Evolutionary conservation across 2,329 filamentous ascomycete species (phyloP).

Genomic region (Phialophora macrospora): DNA sequence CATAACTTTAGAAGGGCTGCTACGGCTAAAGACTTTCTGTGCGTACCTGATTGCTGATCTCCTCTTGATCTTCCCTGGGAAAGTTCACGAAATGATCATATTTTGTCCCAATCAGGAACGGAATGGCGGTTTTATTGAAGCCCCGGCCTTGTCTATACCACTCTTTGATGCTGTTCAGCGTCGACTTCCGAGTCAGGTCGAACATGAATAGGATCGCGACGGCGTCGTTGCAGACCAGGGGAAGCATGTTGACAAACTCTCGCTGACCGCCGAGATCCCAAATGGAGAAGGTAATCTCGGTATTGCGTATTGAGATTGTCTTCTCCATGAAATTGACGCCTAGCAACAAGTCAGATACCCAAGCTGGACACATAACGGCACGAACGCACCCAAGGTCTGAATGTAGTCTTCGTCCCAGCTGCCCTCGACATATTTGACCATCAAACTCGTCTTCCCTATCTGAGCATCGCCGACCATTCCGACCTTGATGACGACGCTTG

Average conservation of each 20-base stretch:
- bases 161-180: slow-evolving; percentile 98
- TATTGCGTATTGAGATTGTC: slow-evolving; percentile 98
- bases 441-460: slow-evolving; percentile 97
- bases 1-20: neutral
- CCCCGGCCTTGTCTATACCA: slow-evolving; percentile 98
- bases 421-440: slow-evolving; percentile 99
- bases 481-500: slow-evolving; percentile 94
- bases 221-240: slow-evolving; percentile 98
- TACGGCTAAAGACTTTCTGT: neutral
- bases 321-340: slow-evolving; percentile 99
- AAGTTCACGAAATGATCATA: slow-evolving; percentile 99
- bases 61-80: slow-evolving; percentile 93
- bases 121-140: slow-evolving; percentile 99
- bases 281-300: slow-evolving; percentile 98
- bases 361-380: neutral
- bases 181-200: slow-evolving; percentile 96
- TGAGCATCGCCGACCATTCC: slow-evolving; percentile 99
- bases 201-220: slow-evolving; percentile 99
- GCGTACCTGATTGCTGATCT: slow-evolving; percentile 89
- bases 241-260: slow-evolving; percentile 99
- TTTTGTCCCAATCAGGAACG: slow-evolving; percentile 94
- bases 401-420: slow-evolving; percentile 99
- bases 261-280: slow-evolving; percentile 98
- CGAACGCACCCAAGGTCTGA: slow-evolving; percentile 76
- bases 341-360: slow-evolving; percentile 45